These are phyloP conservation scores for Colletotrichum higginsianum DNA, from an alignment of 2,329 filamentous ascomycete genomes.

Conservation along the genomic window DNA sequence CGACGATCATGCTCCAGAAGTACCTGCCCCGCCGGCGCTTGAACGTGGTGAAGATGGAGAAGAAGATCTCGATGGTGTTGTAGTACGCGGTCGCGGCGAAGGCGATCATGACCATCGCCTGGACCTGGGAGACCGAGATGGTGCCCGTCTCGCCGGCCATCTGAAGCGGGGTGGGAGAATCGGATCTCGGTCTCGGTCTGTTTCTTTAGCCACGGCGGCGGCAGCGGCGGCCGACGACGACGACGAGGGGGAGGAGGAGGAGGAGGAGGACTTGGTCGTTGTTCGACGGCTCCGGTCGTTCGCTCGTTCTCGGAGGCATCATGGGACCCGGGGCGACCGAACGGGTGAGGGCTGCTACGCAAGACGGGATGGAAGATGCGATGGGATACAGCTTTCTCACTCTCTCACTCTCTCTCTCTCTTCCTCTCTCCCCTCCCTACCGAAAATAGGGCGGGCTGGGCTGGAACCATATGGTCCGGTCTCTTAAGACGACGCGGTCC, in stretches of 20 bases:
- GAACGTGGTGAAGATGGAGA: conserved; percentile 46
- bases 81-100: conserved; percentile 51
- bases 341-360: background rate
- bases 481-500: conserved; percentile 22
- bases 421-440: no score
- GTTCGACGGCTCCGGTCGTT: conserved; percentile 18
- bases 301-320: conserved; percentile 25
- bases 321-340: conserved; percentile 8
- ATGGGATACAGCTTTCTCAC: background rate
- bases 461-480: background rate
- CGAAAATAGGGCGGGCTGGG: no score
- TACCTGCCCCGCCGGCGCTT: conserved; percentile 43
- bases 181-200: background rate
- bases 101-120: conserved; percentile 50
- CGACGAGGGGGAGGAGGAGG: background rate
- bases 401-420: no score
- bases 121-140: conserved; percentile 35
- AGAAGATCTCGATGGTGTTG: conserved; percentile 42
- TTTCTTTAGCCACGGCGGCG: no score
- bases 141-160: conserved; percentile 39
- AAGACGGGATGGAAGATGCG: conserved; percentile 32
- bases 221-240: no score
- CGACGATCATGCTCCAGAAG: conserved; percentile 46
- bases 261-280: conserved; percentile 6
- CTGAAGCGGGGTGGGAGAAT: background rate